These are phyloP conservation scores for Smittium culicis DNA, from an alignment of 371 early-diverging fungal genomes.

Conservation along the genomic window DNA sequence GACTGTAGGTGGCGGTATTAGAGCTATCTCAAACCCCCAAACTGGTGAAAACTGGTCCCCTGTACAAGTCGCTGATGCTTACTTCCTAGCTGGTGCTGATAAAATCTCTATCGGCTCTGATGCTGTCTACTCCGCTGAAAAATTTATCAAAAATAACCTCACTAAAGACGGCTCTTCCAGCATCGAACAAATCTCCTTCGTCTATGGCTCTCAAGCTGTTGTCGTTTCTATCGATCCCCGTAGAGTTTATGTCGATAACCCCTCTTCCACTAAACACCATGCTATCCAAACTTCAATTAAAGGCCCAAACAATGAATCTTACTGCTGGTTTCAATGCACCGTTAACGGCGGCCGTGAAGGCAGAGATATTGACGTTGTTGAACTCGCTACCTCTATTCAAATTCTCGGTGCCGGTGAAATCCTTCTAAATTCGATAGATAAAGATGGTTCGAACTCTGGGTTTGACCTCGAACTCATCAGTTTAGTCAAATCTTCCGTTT, in stretches of 20 bases:
- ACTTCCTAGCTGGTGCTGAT: conserved; percentile 97
- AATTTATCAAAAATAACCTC: conserved; percentile 37
- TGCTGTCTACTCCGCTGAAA: conserved; percentile 92
- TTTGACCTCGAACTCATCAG: conserved; percentile 76
- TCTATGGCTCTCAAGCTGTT: conserved; percentile 94
- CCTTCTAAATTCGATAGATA: conserved; percentile 90
- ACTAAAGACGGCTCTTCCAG: conserved; percentile 48
- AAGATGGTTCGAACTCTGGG: conserved; percentile 92
- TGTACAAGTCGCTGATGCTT: conserved; percentile 85
- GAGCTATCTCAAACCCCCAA: conserved; percentile 73
- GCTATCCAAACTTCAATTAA: conserved; percentile 49
- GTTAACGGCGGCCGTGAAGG: conserved; percentile 92
- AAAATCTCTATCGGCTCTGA: conserved; percentile 96
- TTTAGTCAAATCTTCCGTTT: conserved; percentile 55
- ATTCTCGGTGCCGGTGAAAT: conserved; percentile 92
- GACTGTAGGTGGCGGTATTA: conserved; percentile 96
- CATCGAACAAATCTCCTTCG: conserved; percentile 82
- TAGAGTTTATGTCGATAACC: conserved; percentile 74
- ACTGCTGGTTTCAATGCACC: conserved; percentile 97
- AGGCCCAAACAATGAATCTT: conserved; percentile 83
- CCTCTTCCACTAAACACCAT: conserved; percentile 59
- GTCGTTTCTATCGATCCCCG: conserved; percentile 94
- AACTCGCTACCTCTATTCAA: conserved; percentile 76
- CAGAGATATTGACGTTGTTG: conserved; percentile 83
- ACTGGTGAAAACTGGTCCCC: conserved; percentile 60